phyloP scores from a whole-genome alignment of 768 basidiomycete species.

The Kwoniella newhampshirensis region DNA sequence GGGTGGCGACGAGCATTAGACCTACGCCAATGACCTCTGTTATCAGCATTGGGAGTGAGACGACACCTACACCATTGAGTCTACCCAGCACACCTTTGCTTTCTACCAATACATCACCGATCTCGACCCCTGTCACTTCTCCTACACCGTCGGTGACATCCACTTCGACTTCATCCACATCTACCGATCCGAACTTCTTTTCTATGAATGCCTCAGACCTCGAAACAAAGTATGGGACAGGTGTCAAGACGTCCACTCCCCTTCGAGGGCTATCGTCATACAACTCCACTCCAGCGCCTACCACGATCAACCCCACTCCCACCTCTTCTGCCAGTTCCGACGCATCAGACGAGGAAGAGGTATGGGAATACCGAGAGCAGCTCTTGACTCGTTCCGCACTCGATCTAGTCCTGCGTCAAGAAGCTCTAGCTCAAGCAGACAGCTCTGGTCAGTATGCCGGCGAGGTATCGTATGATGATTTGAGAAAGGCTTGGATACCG shows the following conservation, averaged over 20 bases:
- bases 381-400: conserved; percentile 39
- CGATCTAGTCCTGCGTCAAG: conserved; percentile 34
- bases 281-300: conserved; percentile 4
- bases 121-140: background rate
- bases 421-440: conserved; percentile 31
- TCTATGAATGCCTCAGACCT: conserved; percentile 1
- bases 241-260: background rate
- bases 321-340: background rate
- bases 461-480: conserved; percentile 41
- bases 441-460: conserved; percentile 41
- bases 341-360: background rate
- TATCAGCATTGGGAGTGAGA: background rate
- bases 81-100: no score
- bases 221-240: conserved; percentile 8
- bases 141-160: conserved; percentile 2
- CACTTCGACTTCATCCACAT: background rate
- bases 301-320: conserved; percentile 3
- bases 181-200: conserved; percentile 3
- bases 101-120: background rate
- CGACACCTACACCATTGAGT: background rate
- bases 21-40: background rate
- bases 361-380: conserved; percentile 45
- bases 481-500: conserved; percentile 44
- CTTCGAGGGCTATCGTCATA: conserved; percentile 15
- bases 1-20: conserved; percentile 10